Evolutionary conservation across 2,329 filamentous ascomycete species (phyloP).

Genomic region (Cylindrodendrum hubeiense): DNA sequence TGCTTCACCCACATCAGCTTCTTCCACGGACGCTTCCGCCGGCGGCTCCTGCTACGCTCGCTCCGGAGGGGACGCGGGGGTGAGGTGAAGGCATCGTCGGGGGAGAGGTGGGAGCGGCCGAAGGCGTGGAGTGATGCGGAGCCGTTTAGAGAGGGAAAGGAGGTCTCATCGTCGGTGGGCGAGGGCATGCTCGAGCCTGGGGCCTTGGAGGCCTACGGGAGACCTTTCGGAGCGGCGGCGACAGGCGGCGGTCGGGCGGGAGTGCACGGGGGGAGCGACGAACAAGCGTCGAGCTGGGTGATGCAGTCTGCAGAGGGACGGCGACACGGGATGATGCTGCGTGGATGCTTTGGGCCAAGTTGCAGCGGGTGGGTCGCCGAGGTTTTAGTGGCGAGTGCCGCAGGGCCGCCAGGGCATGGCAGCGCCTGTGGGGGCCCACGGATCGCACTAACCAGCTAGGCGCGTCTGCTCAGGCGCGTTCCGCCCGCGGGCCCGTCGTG

Average conservation of each 20-base stretch:
- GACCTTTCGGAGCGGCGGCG: background rate
- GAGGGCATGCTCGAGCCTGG: slow-evolving; percentile 48
- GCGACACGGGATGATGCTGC: slow-evolving; percentile 13
- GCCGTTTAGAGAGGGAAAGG: slow-evolving; percentile 50
- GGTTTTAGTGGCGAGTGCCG: slow-evolving; percentile 1
- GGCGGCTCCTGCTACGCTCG: slow-evolving; percentile 73
- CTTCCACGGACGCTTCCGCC: slow-evolving; percentile 85
- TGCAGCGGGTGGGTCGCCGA: slow-evolving; percentile 12
- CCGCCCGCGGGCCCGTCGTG: slow-evolving; percentile 1
- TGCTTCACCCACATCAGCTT: slow-evolving; percentile 99
- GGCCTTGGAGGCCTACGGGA: slow-evolving; percentile 7
- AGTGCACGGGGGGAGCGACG: slow-evolving; percentile 15
- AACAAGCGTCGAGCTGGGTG: slow-evolving; percentile 12
- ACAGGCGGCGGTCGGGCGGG: background rate
- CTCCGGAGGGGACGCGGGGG: slow-evolving; percentile 68
- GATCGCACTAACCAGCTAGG: slow-evolving; percentile 19
- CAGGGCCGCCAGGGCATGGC: background rate
- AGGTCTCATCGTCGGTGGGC: slow-evolving; percentile 54
- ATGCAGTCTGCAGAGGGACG: slow-evolving; percentile 5
- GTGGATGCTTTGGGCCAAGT: background rate
- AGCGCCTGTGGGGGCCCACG: slow-evolving; percentile 9
- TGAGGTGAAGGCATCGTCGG: slow-evolving; percentile 85
- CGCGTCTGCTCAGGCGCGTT: slow-evolving; percentile 21
- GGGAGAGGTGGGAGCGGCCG: slow-evolving; percentile 79
- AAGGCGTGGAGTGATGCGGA: slow-evolving; percentile 48